Conservation (phyloP, 768 basidiomycete species). For the Obba rivulosa region DNA sequence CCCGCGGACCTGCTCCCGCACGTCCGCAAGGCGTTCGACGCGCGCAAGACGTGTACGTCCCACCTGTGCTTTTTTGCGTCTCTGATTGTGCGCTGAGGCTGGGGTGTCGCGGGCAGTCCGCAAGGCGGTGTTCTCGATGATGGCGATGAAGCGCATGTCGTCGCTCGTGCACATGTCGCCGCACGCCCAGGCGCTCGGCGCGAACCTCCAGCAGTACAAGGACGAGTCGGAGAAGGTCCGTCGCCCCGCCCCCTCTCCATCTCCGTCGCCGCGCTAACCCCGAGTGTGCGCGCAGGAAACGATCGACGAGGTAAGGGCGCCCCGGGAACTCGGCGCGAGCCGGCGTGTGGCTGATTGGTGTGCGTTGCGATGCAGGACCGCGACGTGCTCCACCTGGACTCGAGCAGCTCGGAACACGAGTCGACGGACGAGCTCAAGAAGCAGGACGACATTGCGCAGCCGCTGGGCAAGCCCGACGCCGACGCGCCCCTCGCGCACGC, state of each 20-base stretch:
- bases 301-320: not conserved
- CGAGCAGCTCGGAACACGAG: constrained; percentile 2
- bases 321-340: not conserved
- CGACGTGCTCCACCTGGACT: constrained; percentile 10
- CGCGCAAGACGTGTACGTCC: constrained; percentile 73
- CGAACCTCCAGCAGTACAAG: constrained; percentile 64
- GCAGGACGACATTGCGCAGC: constrained; percentile 6
- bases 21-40: constrained; percentile 87
- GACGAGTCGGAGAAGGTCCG: constrained; percentile 71
- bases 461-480: not conserved
- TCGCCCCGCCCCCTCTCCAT: not conserved
- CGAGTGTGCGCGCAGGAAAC: too few relatives aligned
- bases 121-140: constrained; percentile 82
- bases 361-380: constrained; percentile 5
- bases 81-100: constrained; percentile 1
- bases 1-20: constrained; percentile 81
- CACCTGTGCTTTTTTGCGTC: not conserved
- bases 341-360: too few relatives aligned
- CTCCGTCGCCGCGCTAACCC: not conserved
- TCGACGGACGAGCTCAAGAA: constrained; percentile 13
- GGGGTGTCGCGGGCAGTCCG: constrained; percentile 52
- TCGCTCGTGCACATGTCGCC: constrained; percentile 39
- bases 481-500: not conserved
- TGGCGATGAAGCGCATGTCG: constrained; percentile 79
- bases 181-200: constrained; percentile 46